These are phyloP conservation scores for Cryptosporidium ubiquitum DNA, from an alignment of 169 alveolate species.

Conservation along the genomic window DNA sequence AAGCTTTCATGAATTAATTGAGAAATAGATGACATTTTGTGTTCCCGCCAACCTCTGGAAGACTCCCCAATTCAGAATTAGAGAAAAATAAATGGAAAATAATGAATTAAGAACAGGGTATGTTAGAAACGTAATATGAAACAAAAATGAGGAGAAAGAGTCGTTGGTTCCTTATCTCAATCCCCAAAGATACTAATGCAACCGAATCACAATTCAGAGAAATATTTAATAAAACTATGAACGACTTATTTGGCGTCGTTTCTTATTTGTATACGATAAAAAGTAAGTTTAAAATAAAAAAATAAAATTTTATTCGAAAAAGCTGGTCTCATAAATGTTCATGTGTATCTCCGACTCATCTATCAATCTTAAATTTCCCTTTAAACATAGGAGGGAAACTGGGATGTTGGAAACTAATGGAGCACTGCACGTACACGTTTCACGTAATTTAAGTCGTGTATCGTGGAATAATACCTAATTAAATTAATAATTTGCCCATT, in stretches of 20 bases:
- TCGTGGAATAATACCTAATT: background rate
- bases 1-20: too few species aligned
- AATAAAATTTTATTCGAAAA: background rate
- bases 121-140: background rate
- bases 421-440: background rate
- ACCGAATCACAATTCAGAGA: conserved; percentile 34
- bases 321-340: background rate
- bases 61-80: background rate
- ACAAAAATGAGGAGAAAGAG: conserved; percentile 61
- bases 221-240: conserved; percentile 28
- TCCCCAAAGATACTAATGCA: conserved; percentile 7
- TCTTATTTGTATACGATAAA: conserved; percentile 55
- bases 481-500: background rate
- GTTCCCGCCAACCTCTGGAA: background rate
- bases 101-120: background rate
- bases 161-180: conserved; percentile 61
- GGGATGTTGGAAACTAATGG: background rate
- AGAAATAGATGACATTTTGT: background rate
- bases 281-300: conserved; percentile 50
- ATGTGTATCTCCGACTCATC: background rate
- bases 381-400: background rate
- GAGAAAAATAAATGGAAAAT: background rate
- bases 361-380: background rate
- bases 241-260: conserved; percentile 57
- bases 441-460: background rate